Evolutionary conservation across 345 rosid genomes (phyloP).

Genomic region (Populus tremula): DNA sequence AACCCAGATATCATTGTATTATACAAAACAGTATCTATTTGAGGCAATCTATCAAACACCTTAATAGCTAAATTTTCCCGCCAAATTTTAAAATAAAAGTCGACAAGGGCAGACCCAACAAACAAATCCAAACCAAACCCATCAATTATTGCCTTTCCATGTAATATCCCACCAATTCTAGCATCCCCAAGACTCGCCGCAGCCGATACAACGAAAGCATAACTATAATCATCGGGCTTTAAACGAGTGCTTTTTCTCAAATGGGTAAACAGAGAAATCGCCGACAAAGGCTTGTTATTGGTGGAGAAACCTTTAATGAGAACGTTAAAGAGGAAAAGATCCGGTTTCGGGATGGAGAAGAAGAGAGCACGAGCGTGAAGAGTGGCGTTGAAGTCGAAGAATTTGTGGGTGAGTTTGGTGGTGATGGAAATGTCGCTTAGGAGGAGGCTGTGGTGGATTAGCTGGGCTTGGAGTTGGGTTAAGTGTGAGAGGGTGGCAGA

Average conservation of each 20-base stretch:
- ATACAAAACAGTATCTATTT: slow-evolving; percentile 60
- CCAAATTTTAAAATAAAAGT: slow-evolving; percentile 48
- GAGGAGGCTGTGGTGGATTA: slow-evolving; percentile 46
- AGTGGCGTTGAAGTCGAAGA: slow-evolving; percentile 55
- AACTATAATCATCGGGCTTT: slow-evolving; percentile 60
- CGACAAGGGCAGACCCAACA: slow-evolving; percentile 61
- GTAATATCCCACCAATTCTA: slow-evolving; percentile 44
- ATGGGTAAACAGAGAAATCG: slow-evolving; percentile 48
- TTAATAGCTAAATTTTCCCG: slow-evolving; percentile 37
- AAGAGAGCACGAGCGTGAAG: slow-evolving; percentile 50
- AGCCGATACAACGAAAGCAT: slow-evolving; percentile 49
- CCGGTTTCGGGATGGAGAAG: slow-evolving; percentile 56
- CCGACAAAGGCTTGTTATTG: slow-evolving; percentile 36
- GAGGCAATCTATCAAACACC: slow-evolving; percentile 61
- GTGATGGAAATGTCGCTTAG: slow-evolving; percentile 46
- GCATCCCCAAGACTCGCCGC: slow-evolving; percentile 41
- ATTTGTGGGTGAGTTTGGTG: slow-evolving; percentile 69
- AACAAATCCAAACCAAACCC: slow-evolving; percentile 56
- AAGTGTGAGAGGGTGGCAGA: slow-evolving; percentile 51
- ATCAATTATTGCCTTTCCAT: slow-evolving; percentile 48
- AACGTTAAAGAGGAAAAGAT: slow-evolving; percentile 70
- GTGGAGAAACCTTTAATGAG: slow-evolving; percentile 55
- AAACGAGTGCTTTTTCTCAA: slow-evolving; percentile 42
- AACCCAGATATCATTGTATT: slow-evolving; percentile 68
- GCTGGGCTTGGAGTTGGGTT: slow-evolving; percentile 61